Evolutionary conservation across 495 filamentous ascomycete genomes (phyloP).

Genomic region (Lepraria neglecta): DNA sequence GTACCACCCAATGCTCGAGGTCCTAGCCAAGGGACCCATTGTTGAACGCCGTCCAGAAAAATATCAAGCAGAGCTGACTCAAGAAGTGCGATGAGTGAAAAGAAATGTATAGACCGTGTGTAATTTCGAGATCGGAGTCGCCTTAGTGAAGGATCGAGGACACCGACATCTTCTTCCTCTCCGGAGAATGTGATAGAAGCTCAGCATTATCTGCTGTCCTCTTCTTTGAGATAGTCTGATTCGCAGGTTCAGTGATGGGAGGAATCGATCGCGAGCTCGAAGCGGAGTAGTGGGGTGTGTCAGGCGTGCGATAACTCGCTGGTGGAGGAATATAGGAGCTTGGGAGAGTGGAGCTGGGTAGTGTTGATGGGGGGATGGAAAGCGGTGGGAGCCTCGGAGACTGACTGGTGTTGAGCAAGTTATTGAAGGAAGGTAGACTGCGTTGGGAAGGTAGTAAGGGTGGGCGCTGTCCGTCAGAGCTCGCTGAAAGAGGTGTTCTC

Average conservation of each 20-base stretch:
- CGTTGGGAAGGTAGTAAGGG: constrained; percentile 12
- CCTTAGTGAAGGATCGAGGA: constrained; percentile 8
- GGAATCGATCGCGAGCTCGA: not conserved
- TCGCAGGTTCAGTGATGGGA: not conserved
- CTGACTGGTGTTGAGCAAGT: not conserved
- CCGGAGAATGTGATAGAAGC: constrained; percentile 5
- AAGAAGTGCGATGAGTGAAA: not conserved
- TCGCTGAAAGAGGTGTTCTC: not conserved
- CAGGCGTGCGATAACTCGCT: not conserved
- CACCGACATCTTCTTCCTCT: constrained; percentile 17
- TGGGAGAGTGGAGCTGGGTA: not conserved
- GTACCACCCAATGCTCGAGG: not conserved
- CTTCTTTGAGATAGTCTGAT: not conserved
- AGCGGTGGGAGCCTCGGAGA: not conserved
- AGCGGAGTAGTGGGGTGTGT: not conserved
- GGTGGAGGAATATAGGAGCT: constrained; percentile 1
- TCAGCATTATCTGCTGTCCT: constrained; percentile 10
- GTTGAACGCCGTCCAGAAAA: not conserved
- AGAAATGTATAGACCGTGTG: not conserved
- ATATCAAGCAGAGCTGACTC: not conserved
- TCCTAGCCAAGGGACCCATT: not conserved
- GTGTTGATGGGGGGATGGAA: not conserved
- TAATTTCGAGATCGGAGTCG: not conserved
- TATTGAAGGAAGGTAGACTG: constrained; percentile 19
- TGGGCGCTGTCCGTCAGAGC: not conserved